These are phyloP conservation scores for Pelargonium myrrhifolium DNA, from an alignment of 441 rosid genomes.

Conservation along the genomic window DNA sequence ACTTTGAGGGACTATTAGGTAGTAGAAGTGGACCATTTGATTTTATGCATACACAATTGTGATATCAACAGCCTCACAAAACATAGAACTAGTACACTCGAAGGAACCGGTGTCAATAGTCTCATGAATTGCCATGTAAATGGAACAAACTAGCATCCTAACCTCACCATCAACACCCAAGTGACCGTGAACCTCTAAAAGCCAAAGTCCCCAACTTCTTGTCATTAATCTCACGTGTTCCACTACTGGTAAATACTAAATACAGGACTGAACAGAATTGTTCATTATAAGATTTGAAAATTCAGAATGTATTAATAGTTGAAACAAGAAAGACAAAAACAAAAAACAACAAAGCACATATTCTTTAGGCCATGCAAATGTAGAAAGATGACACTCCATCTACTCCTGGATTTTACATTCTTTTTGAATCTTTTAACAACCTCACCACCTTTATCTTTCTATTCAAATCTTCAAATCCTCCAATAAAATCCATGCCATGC, in stretches of 20 bases:
- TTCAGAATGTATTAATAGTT: neutral
- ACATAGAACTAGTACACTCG: too few relatives aligned
- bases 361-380: neutral
- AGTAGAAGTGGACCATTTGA: too few relatives aligned
- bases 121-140: too few relatives aligned
- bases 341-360: neutral
- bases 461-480: neutral
- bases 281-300: neutral
- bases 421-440: neutral
- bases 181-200: too few relatives aligned
- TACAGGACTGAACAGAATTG: neutral
- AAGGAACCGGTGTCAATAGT: too few relatives aligned
- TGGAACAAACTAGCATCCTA: too few relatives aligned
- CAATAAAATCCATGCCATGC: slow-evolving; percentile 2
- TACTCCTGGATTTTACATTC: neutral
- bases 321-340: neutral
- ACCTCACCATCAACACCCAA: too few relatives aligned
- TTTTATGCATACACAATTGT: too few relatives aligned
- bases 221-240: neutral
- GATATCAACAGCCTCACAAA: too few relatives aligned
- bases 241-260: neutral
- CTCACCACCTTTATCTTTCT: slow-evolving; percentile 3
- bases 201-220: neutral
- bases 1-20: too few relatives aligned
- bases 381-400: slow-evolving; percentile 1